Evolutionary conservation across 805 yeast genomes (phyloP).

Genomic region (Myxozyma lipomycoides): DNA sequence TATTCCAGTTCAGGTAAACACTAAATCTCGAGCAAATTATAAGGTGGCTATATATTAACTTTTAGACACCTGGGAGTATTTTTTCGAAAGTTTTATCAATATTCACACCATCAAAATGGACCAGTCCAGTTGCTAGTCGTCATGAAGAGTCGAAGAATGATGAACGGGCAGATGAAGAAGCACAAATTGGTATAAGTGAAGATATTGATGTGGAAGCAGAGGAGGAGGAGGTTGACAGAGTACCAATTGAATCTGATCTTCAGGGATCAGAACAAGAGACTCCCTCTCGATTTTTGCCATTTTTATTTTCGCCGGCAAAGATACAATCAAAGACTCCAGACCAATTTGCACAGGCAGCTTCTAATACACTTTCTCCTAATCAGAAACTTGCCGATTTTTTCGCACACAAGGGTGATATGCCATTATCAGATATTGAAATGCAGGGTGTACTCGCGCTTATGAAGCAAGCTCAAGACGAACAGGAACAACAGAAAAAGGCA

Average conservation of each 20-base stretch:
- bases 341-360: not conserved
- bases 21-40: too few species aligned
- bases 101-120: conserved; percentile 21
- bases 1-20: conserved; percentile 1
- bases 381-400: conserved; percentile 65
- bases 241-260: not conserved
- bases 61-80: conserved; percentile 20
- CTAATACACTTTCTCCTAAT: conserved; percentile 44
- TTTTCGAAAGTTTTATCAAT: conserved; percentile 21
- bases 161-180: not conserved
- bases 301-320: conserved; percentile 16
- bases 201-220: not conserved
- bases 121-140: conserved; percentile 1
- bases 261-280: not conserved
- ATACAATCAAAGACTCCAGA: not conserved
- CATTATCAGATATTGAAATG: conserved; percentile 67
- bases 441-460: conserved; percentile 72
- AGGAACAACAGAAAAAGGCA: conserved; percentile 9
- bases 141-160: not conserved
- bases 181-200: not conserved
- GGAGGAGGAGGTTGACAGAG: not conserved
- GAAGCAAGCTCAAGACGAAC: conserved; percentile 38
- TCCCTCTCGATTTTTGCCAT: conserved; percentile 11
- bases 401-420: conserved; percentile 67
- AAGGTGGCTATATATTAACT: too few species aligned